Percentiles rank a stretch among this genome's conserved stretches.
These are phyloP conservation scores for Panellus pusillus DNA, from an alignment of 768 basidiomycete genomes.

Conservation along the genomic window DNA sequence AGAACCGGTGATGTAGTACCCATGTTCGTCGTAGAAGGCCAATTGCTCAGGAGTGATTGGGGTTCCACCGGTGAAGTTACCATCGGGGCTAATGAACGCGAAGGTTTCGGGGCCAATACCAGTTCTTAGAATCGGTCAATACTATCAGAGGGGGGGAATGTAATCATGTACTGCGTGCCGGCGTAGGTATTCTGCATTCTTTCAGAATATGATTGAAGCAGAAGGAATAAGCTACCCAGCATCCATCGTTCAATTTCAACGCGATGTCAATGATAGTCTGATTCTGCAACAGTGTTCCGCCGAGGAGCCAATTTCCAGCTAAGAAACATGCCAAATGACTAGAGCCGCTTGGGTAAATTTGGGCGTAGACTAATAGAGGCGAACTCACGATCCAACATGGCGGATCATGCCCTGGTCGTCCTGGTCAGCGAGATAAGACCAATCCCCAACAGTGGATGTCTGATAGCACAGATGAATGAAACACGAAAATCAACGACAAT, in stretches of 20 bases:
- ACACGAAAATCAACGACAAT: not conserved
- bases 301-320: slow-evolving; percentile 76
- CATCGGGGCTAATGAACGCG: slow-evolving; percentile 61
- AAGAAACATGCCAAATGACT: slow-evolving; percentile 69
- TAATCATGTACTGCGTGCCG: slow-evolving; percentile 53
- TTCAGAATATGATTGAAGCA: not conserved
- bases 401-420: slow-evolving; percentile 46
- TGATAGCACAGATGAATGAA: slow-evolving; percentile 24
- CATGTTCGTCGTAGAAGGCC: slow-evolving; percentile 58
- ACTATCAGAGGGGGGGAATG: not conserved
- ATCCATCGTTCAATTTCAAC: slow-evolving; percentile 64
- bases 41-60: slow-evolving; percentile 37
- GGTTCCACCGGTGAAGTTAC: slow-evolving; percentile 57
- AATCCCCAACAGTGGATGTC: slow-evolving; percentile 66
- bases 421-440: slow-evolving; percentile 65
- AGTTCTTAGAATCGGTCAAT: slow-evolving; percentile 42
- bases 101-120: slow-evolving; percentile 78
- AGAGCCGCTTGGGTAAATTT: not conserved
- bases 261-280: slow-evolving; percentile 65
- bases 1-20: slow-evolving; percentile 58
- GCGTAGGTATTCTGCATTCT: slow-evolving; percentile 61
- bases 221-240: slow-evolving; percentile 42
- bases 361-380: not conserved
- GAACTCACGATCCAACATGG: slow-evolving; percentile 53
- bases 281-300: slow-evolving; percentile 71